Conservation (phyloP, 192 early-diverging fungal species). For the Backusella mclennaniae region DNA sequence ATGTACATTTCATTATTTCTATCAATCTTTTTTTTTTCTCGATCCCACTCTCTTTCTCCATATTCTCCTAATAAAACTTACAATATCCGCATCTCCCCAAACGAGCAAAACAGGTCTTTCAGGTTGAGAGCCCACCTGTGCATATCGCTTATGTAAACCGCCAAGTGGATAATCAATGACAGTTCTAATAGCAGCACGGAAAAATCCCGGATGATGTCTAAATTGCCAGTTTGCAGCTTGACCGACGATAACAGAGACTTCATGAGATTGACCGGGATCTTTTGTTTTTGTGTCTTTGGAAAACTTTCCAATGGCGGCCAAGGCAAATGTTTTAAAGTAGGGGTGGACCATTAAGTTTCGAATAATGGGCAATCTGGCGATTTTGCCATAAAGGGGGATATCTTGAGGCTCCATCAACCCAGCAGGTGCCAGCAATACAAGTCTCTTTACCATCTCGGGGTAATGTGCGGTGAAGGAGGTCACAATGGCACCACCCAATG, state of each 20-base stretch:
- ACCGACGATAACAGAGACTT: neutral
- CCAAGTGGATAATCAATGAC: slow-evolving; percentile 25
- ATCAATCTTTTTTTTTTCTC: neutral
- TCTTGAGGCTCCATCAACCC: slow-evolving; percentile 39
- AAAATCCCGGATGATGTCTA: slow-evolving; percentile 28
- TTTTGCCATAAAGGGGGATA: slow-evolving; percentile 14
- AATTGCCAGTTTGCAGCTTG: slow-evolving; percentile 21
- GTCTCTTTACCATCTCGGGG: slow-evolving; percentile 40
- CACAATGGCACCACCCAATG: slow-evolving; percentile 46
- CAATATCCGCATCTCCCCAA: slow-evolving; percentile 33
- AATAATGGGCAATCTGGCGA: slow-evolving; percentile 17
- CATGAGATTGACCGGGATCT: neutral
- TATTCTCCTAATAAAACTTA: neutral
- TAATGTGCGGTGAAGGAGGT: slow-evolving; percentile 38
- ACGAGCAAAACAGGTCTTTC: slow-evolving; percentile 20
- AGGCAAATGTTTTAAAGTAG: slow-evolving; percentile 14
- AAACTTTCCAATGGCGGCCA: neutral
- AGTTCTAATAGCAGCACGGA: slow-evolving; percentile 29
- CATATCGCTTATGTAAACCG: slow-evolving; percentile 23
- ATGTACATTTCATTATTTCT: neutral
- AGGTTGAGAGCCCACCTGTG: slow-evolving; percentile 18
- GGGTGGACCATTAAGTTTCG: slow-evolving; percentile 10
- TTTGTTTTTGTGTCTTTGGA: neutral
- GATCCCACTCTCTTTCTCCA: neutral
- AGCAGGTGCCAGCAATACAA: slow-evolving; percentile 45